Evolutionary conservation across 495 filamentous ascomycete genomes (phyloP), one percentile per base, ranked within the genome.

Genomic region (Extremus antarcticus): DNA sequence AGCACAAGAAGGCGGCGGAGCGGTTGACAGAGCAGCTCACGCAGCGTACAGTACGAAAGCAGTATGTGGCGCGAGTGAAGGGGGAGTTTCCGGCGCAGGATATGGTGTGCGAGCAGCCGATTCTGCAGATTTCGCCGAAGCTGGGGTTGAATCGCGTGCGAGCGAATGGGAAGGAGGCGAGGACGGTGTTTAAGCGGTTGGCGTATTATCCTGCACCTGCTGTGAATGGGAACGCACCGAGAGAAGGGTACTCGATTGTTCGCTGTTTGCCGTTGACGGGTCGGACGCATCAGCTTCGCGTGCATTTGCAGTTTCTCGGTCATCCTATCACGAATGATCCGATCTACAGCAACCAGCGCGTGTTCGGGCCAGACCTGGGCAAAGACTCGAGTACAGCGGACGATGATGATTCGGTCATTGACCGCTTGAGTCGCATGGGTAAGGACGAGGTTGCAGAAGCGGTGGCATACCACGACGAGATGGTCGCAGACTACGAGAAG

Each of bases 311-410:
- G 64, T 95, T 86, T 65, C 71, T 98, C 11, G 92, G 92, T 9
- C 86, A 98, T 63, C 94, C 92, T 1, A 96, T 98, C 62, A 80
- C 85, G 48, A 97, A 97, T 66, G 92, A 98, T 65, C 92, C 92
- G 2, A 98, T 98, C 57, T 98, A 98, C 68, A 88, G 86, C 61
- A 97, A 97, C 63, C 84, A 87, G 54, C 80, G 80, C 47, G 92
- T 97, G 19, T 98, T 94, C 75, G 94, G 94, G 1, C 74, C 81
- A 0, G 76, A 79, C 1, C 78, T 98, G 0, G 92, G 85, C 7
- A 76, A 76, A 48, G 78, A 84, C 49, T 86, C 90, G 56, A 77
- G 74, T 7, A 68, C 74, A 2, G 76, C 78, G 2, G 84, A 88
- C 38, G 81, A 79, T 17, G 92, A 98, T 67, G 86, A 88, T 25